Base-by-base conservation (phyloP, 2,329 filamentous ascomycete genomes). In the Phyllosticta paracitricarpa region DNA sequence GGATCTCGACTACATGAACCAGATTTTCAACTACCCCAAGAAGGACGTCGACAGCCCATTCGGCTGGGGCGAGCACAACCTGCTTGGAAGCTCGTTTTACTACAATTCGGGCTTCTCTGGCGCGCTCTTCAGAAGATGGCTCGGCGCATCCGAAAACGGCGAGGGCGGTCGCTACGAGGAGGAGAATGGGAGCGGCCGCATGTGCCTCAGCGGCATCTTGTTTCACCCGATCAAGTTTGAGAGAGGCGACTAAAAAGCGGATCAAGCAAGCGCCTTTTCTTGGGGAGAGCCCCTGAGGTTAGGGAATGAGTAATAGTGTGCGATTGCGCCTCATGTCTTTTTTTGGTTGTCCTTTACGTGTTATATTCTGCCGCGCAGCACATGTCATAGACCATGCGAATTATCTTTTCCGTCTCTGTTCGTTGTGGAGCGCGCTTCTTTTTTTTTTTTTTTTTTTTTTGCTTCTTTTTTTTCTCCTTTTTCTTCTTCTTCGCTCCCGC, bases 1-100 rank as follows among this genome's bases (percentile, higher is more conserved):
- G 88, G 76, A 78, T 19, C 69, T 78, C 17, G 73, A 75, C 59
- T 71, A 73, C 60, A 75, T 79, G 67, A 73, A 80, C 62, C 71
- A 75, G 63, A 74, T 76, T 25, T 79, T 79, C 73, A 81, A 81
- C 69, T 75, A 77, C 63, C 78, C 78, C 4, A 70, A 71, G 22
- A 74, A 76, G 62, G 72, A 73, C 3, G 75, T 72, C 51, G 76
- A 78, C 64, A 77, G 74, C 33, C 76, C 78, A 2, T 81, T 80
- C 61, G 78, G 78, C 51, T 79, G 77, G 77, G 78, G 78, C 26
- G 78, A 81, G 67, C 77, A 81, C 69, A 81, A 81, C 65, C 72
- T 79, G 66, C 72, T 79, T 6, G 78, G 78, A 61, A 77, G 74
- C 68, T 77, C 72, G 64, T 80, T 79, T 66, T 81, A 80, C 72